Evolutionary conservation across 108 stramenopile species (phyloP).

Genomic region (Cyclotella atomus): DNA sequence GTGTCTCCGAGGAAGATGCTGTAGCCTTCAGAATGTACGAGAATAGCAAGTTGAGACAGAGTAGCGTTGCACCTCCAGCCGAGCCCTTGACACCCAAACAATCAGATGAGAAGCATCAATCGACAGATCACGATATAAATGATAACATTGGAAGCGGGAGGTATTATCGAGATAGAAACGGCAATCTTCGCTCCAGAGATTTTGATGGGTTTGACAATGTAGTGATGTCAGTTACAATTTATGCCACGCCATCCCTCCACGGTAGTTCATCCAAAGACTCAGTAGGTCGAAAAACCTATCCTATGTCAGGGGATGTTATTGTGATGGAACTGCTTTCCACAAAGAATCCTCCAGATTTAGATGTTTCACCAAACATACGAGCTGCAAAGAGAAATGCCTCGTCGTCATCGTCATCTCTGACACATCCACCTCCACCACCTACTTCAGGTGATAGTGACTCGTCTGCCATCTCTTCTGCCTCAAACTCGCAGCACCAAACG

Average conservation of each 20-base stretch:
- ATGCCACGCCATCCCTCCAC: slow-evolving; percentile 5
- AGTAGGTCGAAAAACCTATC: not conserved
- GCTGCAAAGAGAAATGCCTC: not conserved
- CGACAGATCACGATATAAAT: not conserved
- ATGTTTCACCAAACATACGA: not conserved
- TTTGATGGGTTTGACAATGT: slow-evolving; percentile 48
- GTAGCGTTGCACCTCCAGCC: too few relatives aligned
- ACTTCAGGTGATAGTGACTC: not conserved
- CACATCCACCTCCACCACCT: not conserved
- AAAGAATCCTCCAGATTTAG: slow-evolving; percentile 27
- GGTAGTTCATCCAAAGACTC: not conserved
- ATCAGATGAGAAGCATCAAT: not conserved
- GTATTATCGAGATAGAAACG: slow-evolving; percentile 12
- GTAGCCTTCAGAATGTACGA: slow-evolving; percentile 24
- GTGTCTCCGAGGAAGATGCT: slow-evolving; percentile 48
- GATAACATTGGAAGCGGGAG: slow-evolving; percentile 6
- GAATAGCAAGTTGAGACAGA: not conserved
- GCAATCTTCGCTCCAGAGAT: slow-evolving; percentile 19
- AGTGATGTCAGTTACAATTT: slow-evolving; percentile 43
- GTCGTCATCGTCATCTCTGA: not conserved
- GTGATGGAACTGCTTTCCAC: slow-evolving; percentile 49
- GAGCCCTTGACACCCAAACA: not conserved
- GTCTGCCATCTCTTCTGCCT: not conserved
- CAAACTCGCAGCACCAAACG: not conserved
- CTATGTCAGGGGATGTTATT: slow-evolving; percentile 35